These are phyloP conservation scores for Phaeosphaeria sp. DNA, from an alignment of 2,329 filamentous ascomycete genomes.

Conservation along the genomic window DNA sequence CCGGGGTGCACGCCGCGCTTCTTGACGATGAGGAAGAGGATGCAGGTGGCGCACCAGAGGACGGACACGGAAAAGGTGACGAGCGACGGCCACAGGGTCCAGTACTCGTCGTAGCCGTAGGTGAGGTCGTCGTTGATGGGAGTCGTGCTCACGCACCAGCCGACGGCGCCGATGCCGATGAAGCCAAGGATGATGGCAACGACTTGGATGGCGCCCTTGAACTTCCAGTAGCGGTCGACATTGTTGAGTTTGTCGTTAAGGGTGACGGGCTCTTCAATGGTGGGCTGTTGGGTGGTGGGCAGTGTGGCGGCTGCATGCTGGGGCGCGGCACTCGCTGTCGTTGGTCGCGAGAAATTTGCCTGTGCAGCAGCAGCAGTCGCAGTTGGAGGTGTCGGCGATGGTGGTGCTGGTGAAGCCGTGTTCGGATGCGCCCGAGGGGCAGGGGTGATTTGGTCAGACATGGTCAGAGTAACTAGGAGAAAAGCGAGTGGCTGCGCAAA, in stretches of 20 bases:
- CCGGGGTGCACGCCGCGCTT: conserved; percentile 43
- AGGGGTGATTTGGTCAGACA: conserved; percentile 12
- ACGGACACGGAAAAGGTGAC: conserved; percentile 40
- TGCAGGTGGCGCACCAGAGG: conserved; percentile 37
- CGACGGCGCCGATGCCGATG: conserved; percentile 42
- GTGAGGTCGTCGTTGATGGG: conserved; percentile 2
- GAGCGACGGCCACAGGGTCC: conserved; percentile 26
- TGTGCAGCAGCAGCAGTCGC: neutral
- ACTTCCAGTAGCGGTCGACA: conserved; percentile 39
- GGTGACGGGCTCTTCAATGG: conserved; percentile 14
- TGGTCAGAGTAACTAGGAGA: conserved; percentile 1
- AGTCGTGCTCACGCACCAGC: conserved; percentile 22
- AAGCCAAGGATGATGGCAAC: conserved; percentile 31
- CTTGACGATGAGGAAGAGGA: conserved; percentile 33
- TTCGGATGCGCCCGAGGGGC: conserved; percentile 7
- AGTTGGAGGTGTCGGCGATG: conserved; percentile 2
- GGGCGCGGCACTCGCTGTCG: conserved; percentile 7
- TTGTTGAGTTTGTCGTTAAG: conserved; percentile 34
- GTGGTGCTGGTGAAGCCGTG: conserved; percentile 1
- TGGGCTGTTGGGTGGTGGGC: conserved; percentile 3
- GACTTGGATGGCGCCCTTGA: conserved; percentile 34
- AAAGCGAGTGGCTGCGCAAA: conserved; percentile 7
- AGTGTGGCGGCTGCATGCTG: neutral
- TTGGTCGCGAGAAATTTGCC: conserved; percentile 3
- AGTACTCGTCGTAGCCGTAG: conserved; percentile 22